These are phyloP conservation scores for Chlamydomonas incerta DNA, from an alignment of 139 green algal genomes.

Conservation along the genomic window DNA sequence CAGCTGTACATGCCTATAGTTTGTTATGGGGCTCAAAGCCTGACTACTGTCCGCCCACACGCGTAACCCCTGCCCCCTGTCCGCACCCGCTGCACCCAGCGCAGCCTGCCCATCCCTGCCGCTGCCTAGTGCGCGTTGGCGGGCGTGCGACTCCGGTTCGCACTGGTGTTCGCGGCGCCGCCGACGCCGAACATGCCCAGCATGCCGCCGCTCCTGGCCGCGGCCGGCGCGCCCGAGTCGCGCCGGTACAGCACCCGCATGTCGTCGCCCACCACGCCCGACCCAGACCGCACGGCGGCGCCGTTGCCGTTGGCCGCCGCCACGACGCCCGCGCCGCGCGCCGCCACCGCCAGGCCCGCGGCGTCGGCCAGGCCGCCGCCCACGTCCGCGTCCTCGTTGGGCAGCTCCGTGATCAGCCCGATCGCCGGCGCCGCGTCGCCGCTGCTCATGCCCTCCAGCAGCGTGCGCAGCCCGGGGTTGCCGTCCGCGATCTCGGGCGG, in stretches of 20 bases:
- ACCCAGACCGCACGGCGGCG: too few species aligned
- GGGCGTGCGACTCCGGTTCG: neutral
- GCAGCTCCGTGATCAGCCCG: slow-evolving; percentile 6
- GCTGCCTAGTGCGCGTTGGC: neutral
- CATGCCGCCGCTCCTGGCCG: neutral
- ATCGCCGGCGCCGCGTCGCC: neutral
- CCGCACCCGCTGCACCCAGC: too few species aligned
- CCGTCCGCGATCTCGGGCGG: slow-evolving; percentile 21
- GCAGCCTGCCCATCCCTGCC: too few species aligned
- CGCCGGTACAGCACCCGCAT: slow-evolving; percentile 16
- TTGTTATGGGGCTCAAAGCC: too few species aligned
- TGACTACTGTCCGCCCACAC: too few species aligned
- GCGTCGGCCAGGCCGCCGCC: neutral
- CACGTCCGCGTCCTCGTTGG: neutral
- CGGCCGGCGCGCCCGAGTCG: neutral
- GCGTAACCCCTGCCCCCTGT: too few species aligned
- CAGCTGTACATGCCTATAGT: too few species aligned
- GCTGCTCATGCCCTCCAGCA: slow-evolving; percentile 4
- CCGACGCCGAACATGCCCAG: neutral
- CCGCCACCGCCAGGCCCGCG: neutral
- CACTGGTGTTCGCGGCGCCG: neutral
- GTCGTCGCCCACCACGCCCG: neutral
- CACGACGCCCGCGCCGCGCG: neutral
- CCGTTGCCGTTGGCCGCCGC: too few species aligned
- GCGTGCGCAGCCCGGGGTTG: slow-evolving; percentile 26